Base-by-base conservation (phyloP, 1,284 basidiomycete species). In the Pseudozyma hubeiensis region DNA sequence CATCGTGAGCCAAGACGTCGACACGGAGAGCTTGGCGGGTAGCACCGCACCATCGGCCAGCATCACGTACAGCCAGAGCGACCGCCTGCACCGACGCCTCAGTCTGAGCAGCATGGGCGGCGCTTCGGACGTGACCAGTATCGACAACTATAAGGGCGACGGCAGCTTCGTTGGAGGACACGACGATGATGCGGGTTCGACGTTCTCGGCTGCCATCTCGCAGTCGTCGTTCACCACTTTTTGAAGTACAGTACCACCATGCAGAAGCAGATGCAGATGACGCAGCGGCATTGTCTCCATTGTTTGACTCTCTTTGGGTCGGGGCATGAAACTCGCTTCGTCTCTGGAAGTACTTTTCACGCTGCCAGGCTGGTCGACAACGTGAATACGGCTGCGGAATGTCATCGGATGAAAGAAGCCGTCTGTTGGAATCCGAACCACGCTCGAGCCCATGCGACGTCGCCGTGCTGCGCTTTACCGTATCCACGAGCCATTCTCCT, bases 141-240 rank as follows among this genome's bases (percentile, higher is more conserved):
- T 79, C 29, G 73, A 81, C 43, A 75, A 74, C 29, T 78, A 75
- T 64, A 77, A 79, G 68, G 76, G 76, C 29, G 63, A 64, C 34
- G 79, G 80, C 43, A 70, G 78, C 7, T 82, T 65, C n/a, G 41
- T 59, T 33, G 71, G 71, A 19, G 49, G 35, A 30, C 48, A 57
- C 30, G 79, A 78, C 46, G 80, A 81, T 41, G 72, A 80, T 61
- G 58, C 58, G 4, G 61, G 58, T 5, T 79, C 77, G 41, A 75
- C 64, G 8, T 81, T 79, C 33, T 81, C 80, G 54, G 79, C 77
- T 14, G 77, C 79, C 34, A 75, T 78, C 39, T 75, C 71, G 30
- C 80, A 81, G 60, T 75, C 72, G 47, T 75, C 70, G 16, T 81
- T 81, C 56, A 81, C 80, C 40, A 81, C 80, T 3, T 81, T 81